Conservation (phyloP, 163 green algal genomes). For the Prototheca stagnorum region DNA sequence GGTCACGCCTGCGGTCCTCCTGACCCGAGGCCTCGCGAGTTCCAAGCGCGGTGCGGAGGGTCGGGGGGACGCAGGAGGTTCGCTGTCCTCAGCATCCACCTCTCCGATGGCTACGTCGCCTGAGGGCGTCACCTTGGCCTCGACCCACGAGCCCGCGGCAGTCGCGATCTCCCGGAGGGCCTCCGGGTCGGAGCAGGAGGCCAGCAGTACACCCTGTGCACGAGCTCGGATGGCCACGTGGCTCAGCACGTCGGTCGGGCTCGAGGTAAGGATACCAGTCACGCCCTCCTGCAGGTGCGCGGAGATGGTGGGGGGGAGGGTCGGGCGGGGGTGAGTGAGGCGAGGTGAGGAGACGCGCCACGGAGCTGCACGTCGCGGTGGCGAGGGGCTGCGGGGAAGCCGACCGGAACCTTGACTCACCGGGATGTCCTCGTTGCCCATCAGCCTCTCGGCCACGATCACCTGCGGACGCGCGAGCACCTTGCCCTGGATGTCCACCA, state of each 20-base stretch:
- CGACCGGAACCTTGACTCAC: constrained; percentile 1
- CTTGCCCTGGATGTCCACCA: constrained; percentile 38
- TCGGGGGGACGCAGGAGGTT: too few species aligned
- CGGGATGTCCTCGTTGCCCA: constrained; percentile 84
- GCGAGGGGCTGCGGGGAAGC: too few species aligned
- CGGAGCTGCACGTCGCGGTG: too few species aligned
- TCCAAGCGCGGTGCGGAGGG: too few species aligned
- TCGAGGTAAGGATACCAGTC: constrained; percentile 52
- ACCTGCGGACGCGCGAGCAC: constrained; percentile 20
- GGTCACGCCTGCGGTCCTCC: too few species aligned
- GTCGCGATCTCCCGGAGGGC: constrained; percentile 9
- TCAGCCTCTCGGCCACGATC: constrained; percentile 39
- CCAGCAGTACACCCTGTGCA: constrained; percentile 58
- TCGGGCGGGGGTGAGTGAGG: too few species aligned
- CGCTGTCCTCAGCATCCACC: too few species aligned
- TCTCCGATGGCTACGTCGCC: constrained; percentile 2
- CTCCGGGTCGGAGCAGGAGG: constrained; percentile 48
- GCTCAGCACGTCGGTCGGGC: constrained; percentile 61
- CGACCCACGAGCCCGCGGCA: neutral
- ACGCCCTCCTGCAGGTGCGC: constrained; percentile 41
- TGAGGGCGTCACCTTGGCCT: neutral
- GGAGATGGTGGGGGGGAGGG: too few species aligned
- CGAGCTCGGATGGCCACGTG: constrained; percentile 77
- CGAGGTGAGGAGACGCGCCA: too few species aligned
- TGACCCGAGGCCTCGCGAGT: too few species aligned